Evolutionary conservation across 352 stramenopile genomes (phyloP).

Genomic region (Globisporangium yorkense): DNA sequence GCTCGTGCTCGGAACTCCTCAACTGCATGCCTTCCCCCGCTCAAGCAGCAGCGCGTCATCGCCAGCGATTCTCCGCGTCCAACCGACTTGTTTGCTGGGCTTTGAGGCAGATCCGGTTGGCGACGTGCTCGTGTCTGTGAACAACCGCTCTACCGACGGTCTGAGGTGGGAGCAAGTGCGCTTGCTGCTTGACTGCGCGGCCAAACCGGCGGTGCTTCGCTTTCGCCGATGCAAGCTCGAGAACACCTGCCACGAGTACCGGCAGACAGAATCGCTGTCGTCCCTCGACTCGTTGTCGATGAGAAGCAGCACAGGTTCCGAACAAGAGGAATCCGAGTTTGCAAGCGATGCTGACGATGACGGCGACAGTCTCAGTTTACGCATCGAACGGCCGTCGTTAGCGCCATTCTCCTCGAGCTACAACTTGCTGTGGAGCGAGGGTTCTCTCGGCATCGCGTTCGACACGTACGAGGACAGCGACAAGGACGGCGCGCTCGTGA

Average conservation of each 20-base stretch:
- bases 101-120: slow-evolving; percentile 27
- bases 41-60: not conserved
- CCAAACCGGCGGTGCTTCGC: slow-evolving; percentile 29
- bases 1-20: slow-evolving; percentile 7
- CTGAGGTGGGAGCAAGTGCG: slow-evolving; percentile 22
- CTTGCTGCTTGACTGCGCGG: slow-evolving; percentile 22
- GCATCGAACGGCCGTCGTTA: slow-evolving; percentile 2
- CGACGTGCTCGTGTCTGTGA: slow-evolving; percentile 32
- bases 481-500: slow-evolving; percentile 20
- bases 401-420: slow-evolving; percentile 15
- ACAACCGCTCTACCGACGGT: slow-evolving; percentile 21
- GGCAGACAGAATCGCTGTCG: slow-evolving; percentile 6
- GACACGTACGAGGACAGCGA: slow-evolving; percentile 32
- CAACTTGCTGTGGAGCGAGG: slow-evolving; percentile 34
- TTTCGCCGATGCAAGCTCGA: slow-evolving; percentile 17
- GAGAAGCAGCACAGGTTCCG: not conserved
- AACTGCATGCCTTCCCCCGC: not conserved
- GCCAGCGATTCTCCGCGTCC: slow-evolving; percentile 9
- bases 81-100: slow-evolving; percentile 21
- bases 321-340: not conserved
- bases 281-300: slow-evolving; percentile 1
- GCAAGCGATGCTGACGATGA: not conserved
- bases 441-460: slow-evolving; percentile 37
- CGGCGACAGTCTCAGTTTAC: slow-evolving; percentile 4
- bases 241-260: slow-evolving; percentile 3